phyloP scores from a whole-genome alignment of 257 asterid species.

The Ajuga chamaepitys region DNA sequence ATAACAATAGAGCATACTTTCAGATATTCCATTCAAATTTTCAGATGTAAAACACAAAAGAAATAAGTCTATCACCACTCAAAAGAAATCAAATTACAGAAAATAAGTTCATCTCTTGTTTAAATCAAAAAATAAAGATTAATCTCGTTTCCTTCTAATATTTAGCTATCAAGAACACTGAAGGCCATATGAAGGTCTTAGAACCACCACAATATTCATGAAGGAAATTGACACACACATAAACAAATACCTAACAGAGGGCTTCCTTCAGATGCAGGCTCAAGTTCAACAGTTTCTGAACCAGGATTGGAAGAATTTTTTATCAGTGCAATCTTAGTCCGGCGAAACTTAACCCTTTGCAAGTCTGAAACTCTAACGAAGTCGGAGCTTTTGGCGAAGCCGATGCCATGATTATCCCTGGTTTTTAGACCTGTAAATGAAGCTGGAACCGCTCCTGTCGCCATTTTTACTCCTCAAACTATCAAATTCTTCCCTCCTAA shows the following conservation, averaged over 20 bases:
- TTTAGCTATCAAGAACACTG: conserved; percentile 34
- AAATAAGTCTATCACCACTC: too few relatives aligned
- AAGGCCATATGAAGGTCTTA: background rate
- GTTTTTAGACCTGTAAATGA: conserved; percentile 64
- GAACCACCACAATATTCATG: background rate
- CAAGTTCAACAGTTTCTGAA: conserved; percentile 79
- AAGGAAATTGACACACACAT: too few relatives aligned
- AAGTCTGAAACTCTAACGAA: conserved; percentile 56
- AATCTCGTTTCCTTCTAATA: conserved; percentile 23
- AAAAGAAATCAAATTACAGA: background rate
- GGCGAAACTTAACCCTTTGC: conserved; percentile 62
- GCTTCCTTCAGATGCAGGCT: conserved; percentile 96
- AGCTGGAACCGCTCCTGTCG: conserved; percentile 81
- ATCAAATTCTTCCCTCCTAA: conserved; percentile 27
- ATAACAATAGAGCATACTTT: background rate
- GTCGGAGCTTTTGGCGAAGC: conserved; percentile 57
- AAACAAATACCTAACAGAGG: conserved; percentile 59
- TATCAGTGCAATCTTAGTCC: conserved; percentile 56
- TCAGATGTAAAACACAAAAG: too few relatives aligned
- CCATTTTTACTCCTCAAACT: conserved; percentile 43
- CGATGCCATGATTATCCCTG: conserved; percentile 50
- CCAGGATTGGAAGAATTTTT: conserved; percentile 59
- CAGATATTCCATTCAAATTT: conserved; percentile 9
- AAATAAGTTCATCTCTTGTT: background rate
- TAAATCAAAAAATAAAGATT: background rate